These are phyloP conservation scores for Jatropha multifida DNA, from an alignment of 441 rosid species.

Conservation along the genomic window DNA sequence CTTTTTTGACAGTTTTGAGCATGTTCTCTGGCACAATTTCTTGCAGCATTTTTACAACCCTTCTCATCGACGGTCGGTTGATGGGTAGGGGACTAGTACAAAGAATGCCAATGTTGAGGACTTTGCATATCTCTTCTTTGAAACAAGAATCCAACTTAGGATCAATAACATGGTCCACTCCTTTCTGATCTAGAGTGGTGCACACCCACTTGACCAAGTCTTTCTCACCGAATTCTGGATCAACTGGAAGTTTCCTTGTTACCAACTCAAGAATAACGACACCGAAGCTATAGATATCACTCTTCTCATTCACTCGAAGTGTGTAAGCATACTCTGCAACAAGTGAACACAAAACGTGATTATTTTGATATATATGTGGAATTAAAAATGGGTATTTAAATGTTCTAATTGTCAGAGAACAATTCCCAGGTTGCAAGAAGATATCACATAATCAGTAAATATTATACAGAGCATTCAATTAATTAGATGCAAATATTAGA, in stretches of 20 bases:
- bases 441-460: background rate
- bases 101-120: constrained; percentile 80
- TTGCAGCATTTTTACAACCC: constrained; percentile 85
- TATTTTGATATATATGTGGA: background rate
- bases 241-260: constrained; percentile 71
- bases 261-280: constrained; percentile 93
- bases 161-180: constrained; percentile 77
- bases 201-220: constrained; percentile 96
- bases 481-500: background rate
- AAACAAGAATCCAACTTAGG: constrained; percentile 71
- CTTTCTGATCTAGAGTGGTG: constrained; percentile 72
- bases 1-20: constrained; percentile 36
- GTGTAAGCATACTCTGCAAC: constrained; percentile 94
- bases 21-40: constrained; percentile 55
- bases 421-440: background rate
- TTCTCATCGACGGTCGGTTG: constrained; percentile 93
- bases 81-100: constrained; percentile 89
- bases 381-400: background rate
- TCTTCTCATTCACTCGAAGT: constrained; percentile 91
- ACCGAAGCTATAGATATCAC: constrained; percentile 97
- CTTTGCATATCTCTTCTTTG: constrained; percentile 76
- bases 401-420: background rate
- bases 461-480: background rate
- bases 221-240: constrained; percentile 81
- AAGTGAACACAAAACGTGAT: background rate